A percentile compares a stretch with the other conserved stretches of the same genome.
Conservation (phyloP, 2,329 filamentous ascomycete species). For the Pestalotiopsis sp. region DNA sequence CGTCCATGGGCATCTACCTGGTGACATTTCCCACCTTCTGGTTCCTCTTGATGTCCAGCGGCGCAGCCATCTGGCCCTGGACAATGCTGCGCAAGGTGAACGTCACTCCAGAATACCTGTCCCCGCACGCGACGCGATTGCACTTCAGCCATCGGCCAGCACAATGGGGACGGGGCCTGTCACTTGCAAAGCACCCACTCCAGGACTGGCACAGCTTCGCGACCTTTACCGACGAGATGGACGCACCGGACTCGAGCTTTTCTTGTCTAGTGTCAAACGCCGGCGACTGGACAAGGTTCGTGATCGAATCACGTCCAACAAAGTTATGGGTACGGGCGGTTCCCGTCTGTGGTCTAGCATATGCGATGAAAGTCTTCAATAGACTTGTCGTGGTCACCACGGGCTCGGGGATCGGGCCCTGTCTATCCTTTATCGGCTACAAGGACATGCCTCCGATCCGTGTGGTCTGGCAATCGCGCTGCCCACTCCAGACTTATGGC, state of each 20-base stretch:
- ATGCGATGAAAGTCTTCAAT: conserved; percentile 67
- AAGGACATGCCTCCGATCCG: conserved; percentile 51
- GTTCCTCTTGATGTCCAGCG: conserved; percentile 67
- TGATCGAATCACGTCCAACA: conserved; percentile 64
- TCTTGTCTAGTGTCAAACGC: conserved; percentile 73
- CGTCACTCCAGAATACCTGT: conserved; percentile 70
- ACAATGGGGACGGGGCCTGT: conserved; percentile 57
- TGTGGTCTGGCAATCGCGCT: conserved; percentile 70
- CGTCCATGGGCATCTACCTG: conserved; percentile 23
- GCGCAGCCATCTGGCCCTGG: conserved; percentile 74
- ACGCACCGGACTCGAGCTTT: conserved; percentile 48
- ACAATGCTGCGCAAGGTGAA: conserved; percentile 67
- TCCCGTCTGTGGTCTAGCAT: conserved; percentile 69
- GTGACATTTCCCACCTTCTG: conserved; percentile 58
- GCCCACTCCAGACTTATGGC: conserved; percentile 66
- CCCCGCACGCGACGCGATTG: conserved; percentile 72
- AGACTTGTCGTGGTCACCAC: conserved; percentile 70
- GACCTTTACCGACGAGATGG: conserved; percentile 62
- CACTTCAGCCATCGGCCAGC: conserved; percentile 68
- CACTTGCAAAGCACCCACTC: conserved; percentile 65
- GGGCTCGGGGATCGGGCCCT: conserved; percentile 74
- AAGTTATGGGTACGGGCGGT: conserved; percentile 70
- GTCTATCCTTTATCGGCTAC: conserved; percentile 63
- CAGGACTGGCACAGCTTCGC: conserved; percentile 79
- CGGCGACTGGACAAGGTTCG: conserved; percentile 74